Evolutionary conservation across 352 stramenopile genomes (phyloP).

Genomic region (Peronospora belbahrii): DNA sequence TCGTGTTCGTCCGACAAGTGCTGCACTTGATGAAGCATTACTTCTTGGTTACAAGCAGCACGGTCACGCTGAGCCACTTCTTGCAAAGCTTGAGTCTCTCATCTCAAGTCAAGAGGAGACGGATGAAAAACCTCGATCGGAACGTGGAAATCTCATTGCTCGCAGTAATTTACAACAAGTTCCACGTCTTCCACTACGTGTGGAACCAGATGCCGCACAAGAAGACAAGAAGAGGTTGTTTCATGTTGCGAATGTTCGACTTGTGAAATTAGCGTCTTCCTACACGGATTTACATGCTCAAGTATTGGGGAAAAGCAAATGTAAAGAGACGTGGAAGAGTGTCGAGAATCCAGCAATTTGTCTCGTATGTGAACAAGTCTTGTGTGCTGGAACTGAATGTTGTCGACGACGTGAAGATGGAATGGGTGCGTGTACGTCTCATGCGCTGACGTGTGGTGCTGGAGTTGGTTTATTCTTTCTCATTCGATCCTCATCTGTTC

Average conservation of each 20-base stretch:
- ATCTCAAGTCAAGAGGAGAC: conserved; percentile 2
- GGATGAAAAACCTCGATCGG: neutral
- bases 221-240: conserved; percentile 27
- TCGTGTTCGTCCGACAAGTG: conserved; percentile 31
- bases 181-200: conserved; percentile 46
- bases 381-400: conserved; percentile 79
- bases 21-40: conserved; percentile 36
- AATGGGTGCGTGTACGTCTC: conserved; percentile 68
- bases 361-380: conserved; percentile 61
- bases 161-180: conserved; percentile 44
- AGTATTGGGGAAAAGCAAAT: conserved; percentile 62
- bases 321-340: conserved; percentile 58
- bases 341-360: conserved; percentile 79
- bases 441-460: conserved; percentile 64
- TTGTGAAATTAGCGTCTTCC: conserved; percentile 51
- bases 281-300: conserved; percentile 79
- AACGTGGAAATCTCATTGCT: conserved; percentile 20
- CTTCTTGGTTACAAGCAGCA: conserved; percentile 51
- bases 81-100: conserved; percentile 32
- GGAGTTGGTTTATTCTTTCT: conserved; percentile 79
- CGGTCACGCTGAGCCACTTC: conserved; percentile 36
- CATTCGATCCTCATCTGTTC: conserved; percentile 66
- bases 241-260: conserved; percentile 56
- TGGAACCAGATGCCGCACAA: conserved; percentile 31
- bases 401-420: conserved; percentile 56